Evolutionary conservation across 768 basidiomycete genomes (phyloP), one percentile per base, ranked within the genome.

Genomic region (Peribolospora baueri): DNA sequence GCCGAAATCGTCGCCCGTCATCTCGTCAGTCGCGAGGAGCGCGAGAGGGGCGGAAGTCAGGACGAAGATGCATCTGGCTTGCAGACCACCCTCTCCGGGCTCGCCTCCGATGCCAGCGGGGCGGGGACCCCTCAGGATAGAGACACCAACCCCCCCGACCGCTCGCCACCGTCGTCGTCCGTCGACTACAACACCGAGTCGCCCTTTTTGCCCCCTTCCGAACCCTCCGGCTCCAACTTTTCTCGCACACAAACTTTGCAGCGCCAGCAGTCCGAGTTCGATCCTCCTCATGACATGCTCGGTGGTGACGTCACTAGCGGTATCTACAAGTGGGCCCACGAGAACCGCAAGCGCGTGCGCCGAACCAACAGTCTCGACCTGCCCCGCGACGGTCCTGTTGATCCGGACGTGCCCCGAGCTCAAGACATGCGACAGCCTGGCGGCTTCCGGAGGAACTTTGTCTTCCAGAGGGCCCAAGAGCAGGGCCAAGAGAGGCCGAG

Each of bases 251-350:
- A 25, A 25, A 25, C 25, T 25, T 25, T 25, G 25, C 43, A 45
- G 43, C 43, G 43, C 8, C 49, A 40, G 25, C 52, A 38, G 39
- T 25, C 38, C 14, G 25, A 5, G 5, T 39, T 11, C 14, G 38
- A 6, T 4, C 40, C 48, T 8, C 50, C 14, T 38, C 48, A 43
- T 11, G 11, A 51, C 4, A 36, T 54, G 37, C 37, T 48, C 41
- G 56, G 57, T 3, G 57, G 59, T 41, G 59, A 60, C 38, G 50
- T 43, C 54, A 69, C 68, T 2, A 87, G 91, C 63, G 80, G 80
- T 59, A 82, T 97, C 46, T 97, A 93, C 72, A 95, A 93, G 69
- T 97, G 87, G 82, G 82, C 88, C 58, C 73, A 77, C 11, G 81
- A 82, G 61, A 77, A 79, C 54, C 74, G 73, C 38, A 46, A 43